A percentile compares a stretch with the other conserved stretches of the same genome.
These are phyloP conservation scores for Leptographium lundbergii DNA, from an alignment of 2,329 filamentous ascomycete species.

Conservation along the genomic window DNA sequence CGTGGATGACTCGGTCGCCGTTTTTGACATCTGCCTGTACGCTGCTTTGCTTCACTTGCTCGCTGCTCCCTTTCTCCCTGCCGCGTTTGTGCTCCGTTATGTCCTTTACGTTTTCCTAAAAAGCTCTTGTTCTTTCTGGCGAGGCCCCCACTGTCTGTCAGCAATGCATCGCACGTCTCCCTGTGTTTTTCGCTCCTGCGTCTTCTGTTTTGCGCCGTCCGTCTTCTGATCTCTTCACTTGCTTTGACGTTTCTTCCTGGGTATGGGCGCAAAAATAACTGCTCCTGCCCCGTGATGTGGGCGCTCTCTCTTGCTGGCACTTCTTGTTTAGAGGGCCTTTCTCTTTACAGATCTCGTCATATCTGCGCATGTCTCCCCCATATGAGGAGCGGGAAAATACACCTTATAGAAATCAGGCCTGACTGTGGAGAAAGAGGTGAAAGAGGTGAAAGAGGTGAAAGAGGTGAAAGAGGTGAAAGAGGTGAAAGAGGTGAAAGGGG, in stretches of 20 bases:
- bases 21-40: background rate
- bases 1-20: background rate
- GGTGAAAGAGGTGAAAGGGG: no score
- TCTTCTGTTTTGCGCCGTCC: background rate
- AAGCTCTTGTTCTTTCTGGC: background rate
- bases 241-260: background rate
- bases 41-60: background rate
- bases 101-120: background rate
- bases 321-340: background rate
- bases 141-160: background rate
- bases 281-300: background rate
- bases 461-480: no score
- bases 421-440: no score
- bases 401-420: background rate
- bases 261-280: background rate
- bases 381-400: background rate
- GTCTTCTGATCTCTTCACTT: background rate
- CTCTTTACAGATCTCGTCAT: background rate
- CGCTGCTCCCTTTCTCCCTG: background rate
- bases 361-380: background rate
- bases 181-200: background rate
- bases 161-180: background rate
- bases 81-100: background rate
- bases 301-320: background rate
- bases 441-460: no score